Percentiles rank a stretch among this genome's conserved stretches.
phyloP scores from a whole-genome alignment of 2,329 filamentous ascomycete species.

The Sarocladium oryzae region DNA sequence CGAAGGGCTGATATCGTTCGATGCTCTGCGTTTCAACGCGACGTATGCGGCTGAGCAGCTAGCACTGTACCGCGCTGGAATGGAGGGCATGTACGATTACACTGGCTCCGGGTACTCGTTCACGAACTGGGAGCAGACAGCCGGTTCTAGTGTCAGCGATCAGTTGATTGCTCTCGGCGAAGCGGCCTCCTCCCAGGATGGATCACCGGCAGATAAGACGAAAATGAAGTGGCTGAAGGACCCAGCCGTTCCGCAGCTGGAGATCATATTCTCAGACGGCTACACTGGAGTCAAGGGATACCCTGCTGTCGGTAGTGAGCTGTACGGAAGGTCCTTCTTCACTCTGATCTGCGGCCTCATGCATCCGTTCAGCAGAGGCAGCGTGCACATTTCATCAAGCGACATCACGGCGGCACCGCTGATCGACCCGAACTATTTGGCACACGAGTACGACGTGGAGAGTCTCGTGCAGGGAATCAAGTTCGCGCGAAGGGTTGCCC shows the following conservation, averaged over 20 bases:
- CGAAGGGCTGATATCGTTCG: conserved; percentile 9
- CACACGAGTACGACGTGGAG: conserved; percentile 50
- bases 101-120: not conserved
- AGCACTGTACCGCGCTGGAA: not conserved
- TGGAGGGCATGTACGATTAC: not conserved
- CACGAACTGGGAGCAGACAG: conserved; percentile 13
- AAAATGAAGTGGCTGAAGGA: not conserved
- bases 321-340: conserved; percentile 1
- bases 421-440: conserved; percentile 52
- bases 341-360: conserved; percentile 30
- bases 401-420: conserved; percentile 32
- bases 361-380: conserved; percentile 53
- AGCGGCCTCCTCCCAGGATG: conserved; percentile 3
- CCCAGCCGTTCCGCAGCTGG: not conserved
- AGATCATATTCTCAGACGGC: not conserved
- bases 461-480: conserved; percentile 37
- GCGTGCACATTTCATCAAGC: conserved; percentile 45
- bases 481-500: conserved; percentile 30
- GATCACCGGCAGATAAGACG: conserved; percentile 14
- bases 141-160: conserved; percentile 16
- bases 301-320: not conserved
- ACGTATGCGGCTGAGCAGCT: conserved; percentile 13
- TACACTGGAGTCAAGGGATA: conserved; percentile 1
- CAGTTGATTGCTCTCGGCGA: conserved; percentile 5
- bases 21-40: conserved; percentile 17